These are phyloP conservation scores for Brassica juncea DNA, from an alignment of 345 rosid species.

Conservation along the genomic window DNA sequence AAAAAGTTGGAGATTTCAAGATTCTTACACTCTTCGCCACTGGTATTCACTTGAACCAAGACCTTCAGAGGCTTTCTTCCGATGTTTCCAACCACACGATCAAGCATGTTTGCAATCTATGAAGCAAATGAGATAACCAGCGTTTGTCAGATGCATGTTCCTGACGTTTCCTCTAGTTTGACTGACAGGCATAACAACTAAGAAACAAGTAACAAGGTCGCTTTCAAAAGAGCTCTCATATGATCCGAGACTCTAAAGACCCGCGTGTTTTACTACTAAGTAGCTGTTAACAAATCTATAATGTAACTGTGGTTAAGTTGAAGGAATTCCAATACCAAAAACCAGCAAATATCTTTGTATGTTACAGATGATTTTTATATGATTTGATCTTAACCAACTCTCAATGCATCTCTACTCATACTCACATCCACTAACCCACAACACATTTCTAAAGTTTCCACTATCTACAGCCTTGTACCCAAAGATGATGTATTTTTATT, in stretches of 20 bases:
- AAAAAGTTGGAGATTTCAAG: neutral
- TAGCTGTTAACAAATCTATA: too few species aligned
- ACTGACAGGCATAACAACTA: neutral
- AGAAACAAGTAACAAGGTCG: neutral
- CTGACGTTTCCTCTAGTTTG: neutral
- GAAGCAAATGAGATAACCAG: slow-evolving; percentile 9
- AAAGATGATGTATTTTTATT: too few species aligned
- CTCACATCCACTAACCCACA: neutral
- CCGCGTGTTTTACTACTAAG: too few species aligned
- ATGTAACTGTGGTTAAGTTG: neutral
- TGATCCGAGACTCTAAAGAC: too few species aligned
- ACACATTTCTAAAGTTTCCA: too few species aligned
- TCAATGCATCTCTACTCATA: neutral
- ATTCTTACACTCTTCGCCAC: slow-evolving; percentile 94
- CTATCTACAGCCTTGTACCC: neutral
- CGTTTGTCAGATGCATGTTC: neutral
- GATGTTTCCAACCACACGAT: slow-evolving; percentile 61
- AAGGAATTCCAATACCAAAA: neutral
- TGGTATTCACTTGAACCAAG: slow-evolving; percentile 90
- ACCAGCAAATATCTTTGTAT: too few species aligned
- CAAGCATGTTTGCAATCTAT: slow-evolving; percentile 89
- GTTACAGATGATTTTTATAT: too few species aligned
- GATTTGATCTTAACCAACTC: too few species aligned
- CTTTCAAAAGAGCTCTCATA: neutral
- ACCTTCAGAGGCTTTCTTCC: slow-evolving; percentile 85